Evolutionary conservation across 116 monocot genomes (phyloP), one percentile per base, ranked within the genome.

Genomic region (Dioscorea cayenensis): DNA sequence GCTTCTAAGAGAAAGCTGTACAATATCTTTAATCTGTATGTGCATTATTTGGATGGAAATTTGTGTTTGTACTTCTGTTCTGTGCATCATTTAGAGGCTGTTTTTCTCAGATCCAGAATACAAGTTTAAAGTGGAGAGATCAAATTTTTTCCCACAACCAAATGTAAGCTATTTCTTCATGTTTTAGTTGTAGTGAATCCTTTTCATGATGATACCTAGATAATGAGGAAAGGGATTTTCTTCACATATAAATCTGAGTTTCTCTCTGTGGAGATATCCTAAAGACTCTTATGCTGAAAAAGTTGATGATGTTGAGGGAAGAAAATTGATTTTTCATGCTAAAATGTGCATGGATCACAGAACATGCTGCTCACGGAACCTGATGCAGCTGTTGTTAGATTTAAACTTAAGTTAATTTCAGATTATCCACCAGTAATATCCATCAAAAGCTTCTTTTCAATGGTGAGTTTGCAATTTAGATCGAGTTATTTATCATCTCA

Each of bases 101-200:
- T 36, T 43, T 69, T 62, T 73, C 81, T 77, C 78, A 96, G 96
- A 88, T 77, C 82, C 90, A 2, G 87, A 88, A 75, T 96, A 96
- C 84, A 84, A 79, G 67, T 80, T 87, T 48, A 90, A 79, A 76
- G 96, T 96, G 74, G 88, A 82, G 72, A 82, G 92, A 76, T 67
- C 77, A 75, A 92, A 90, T 66, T 92, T 96, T 96, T 96, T 70
- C 96, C 96, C 96, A 79, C 80, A 84, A 69, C 92, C 96, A 75
- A 96, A 90, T 76, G 96, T 90, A 83, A 83, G 85, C 63, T 1
- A 1, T 19, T 14, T 65, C 14, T 55, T 55, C 5, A 55, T 16
- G 14, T 14, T 16, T 55, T 16, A 55, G 55, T 55, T 1, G 18
- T n/a, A 16, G n/a, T 55, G 55, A 16, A 55, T 55, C n/a, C 16